These are phyloP conservation scores for Colletotrichum sp. DNA, from an alignment of 2,329 filamentous ascomycete genomes.

Conservation along the genomic window DNA sequence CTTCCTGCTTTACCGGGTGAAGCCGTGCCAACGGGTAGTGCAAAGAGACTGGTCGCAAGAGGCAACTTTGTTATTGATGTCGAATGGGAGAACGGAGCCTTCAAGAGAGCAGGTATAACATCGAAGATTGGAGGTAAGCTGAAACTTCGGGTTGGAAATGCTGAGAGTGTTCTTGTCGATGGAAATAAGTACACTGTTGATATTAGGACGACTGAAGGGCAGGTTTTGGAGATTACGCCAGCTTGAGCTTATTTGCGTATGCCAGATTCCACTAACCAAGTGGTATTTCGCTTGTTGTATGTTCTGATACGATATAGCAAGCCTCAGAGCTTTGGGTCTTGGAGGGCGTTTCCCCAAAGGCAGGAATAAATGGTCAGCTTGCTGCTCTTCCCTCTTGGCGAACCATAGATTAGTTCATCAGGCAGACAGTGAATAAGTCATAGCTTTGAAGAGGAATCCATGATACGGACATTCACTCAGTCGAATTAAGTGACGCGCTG, in stretches of 20 bases:
- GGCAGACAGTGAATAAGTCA: background rate
- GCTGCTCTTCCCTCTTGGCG: background rate
- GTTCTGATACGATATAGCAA: background rate
- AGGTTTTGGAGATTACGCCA: background rate
- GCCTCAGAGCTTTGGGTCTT: background rate
- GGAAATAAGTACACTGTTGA: background rate
- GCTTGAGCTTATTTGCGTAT: background rate
- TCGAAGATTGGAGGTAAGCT: background rate
- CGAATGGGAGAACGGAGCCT: background rate
- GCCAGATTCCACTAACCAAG: background rate
- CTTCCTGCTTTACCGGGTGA: conserved; percentile 23
- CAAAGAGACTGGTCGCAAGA: background rate
- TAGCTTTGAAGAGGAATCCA: background rate
- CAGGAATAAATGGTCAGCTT: background rate
- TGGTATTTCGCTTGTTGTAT: background rate
- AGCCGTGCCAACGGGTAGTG: background rate
- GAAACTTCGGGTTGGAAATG: background rate
- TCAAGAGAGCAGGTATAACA: background rate
- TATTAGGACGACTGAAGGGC: background rate
- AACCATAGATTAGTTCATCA: background rate
- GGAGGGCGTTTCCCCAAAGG: background rate
- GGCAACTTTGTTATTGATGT: background rate
- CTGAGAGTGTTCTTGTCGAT: background rate
- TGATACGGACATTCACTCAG: background rate
- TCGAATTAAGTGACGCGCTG: background rate